A percentile compares a stretch with the other conserved stretches of the same genome.
Evolutionary conservation across 2,329 filamentous ascomycete species (phyloP).

Genomic region (Fusarium veterinarium): DNA sequence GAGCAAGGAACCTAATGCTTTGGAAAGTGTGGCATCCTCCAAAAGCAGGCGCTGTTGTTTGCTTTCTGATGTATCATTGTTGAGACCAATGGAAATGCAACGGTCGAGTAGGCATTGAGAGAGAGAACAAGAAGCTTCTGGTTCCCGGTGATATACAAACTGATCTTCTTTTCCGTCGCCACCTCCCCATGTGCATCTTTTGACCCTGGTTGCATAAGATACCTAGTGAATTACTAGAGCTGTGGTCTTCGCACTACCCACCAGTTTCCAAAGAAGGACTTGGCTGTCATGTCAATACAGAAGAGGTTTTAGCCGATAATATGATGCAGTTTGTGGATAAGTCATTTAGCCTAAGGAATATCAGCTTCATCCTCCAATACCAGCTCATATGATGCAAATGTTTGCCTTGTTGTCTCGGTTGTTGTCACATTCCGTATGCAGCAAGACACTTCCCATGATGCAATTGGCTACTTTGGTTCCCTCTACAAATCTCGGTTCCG

Average conservation of each 20-base stretch:
- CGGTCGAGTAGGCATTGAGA: not conserved
- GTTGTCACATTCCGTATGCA: not conserved
- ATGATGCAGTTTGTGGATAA: not conserved
- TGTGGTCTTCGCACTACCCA: not conserved
- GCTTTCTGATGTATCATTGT: not conserved
- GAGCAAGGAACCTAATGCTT: not conserved
- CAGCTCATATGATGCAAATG: not conserved
- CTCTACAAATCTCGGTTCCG: constrained; percentile 14
- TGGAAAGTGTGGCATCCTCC: not conserved
- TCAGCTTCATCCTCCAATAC: not conserved
- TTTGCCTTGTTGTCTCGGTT: not conserved
- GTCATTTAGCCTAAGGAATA: not conserved
- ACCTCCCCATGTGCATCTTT: not conserved
- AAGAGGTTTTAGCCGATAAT: not conserved
- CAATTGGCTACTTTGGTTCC: not conserved
- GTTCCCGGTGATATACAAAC: not conserved
- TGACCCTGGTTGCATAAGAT: not conserved
- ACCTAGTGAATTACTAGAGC: not conserved
- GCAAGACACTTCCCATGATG: not conserved
- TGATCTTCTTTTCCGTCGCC: not conserved
- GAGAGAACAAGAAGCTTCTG: not conserved
- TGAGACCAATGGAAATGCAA: not conserved
- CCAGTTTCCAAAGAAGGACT: not conserved
- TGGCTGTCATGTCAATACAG: not conserved
- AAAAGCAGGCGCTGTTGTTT: not conserved